Conservation (phyloP, 768 basidiomycete species). For the Pisolithus microcarpus region DNA sequence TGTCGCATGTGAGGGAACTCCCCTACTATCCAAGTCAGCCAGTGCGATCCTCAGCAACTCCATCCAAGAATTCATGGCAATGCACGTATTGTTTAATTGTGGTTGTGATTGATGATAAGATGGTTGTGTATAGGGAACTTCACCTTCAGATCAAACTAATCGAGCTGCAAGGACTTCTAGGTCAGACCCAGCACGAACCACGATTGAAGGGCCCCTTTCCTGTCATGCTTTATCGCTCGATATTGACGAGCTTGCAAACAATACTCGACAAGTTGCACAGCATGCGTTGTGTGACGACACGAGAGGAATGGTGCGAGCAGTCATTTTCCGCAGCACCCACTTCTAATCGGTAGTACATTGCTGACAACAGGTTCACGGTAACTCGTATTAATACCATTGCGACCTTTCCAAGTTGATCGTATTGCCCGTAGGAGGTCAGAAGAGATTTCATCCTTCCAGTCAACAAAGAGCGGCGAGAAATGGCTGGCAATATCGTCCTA, state of each 20-base stretch:
- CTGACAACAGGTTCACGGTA: conserved; percentile 61
- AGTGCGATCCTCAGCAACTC: conserved; percentile 49
- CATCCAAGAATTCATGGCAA: conserved; percentile 85
- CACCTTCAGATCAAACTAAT: conserved; percentile 90
- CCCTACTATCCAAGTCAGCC: conserved; percentile 28
- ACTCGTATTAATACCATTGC: conserved; percentile 5
- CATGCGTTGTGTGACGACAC: conserved; percentile 94
- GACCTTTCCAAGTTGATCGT: background rate
- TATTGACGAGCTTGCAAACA: conserved; percentile 74
- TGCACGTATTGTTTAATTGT: conserved; percentile 36
- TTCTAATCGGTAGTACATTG: conserved; percentile 8
- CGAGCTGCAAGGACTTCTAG: conserved; percentile 75
- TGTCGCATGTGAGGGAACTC: conserved; percentile 24
- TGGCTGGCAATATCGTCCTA: conserved; percentile 93
- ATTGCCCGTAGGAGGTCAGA: conserved; percentile 54
- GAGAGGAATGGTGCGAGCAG: conserved; percentile 77
- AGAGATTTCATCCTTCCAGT: conserved; percentile 88
- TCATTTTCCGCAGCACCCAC: background rate
- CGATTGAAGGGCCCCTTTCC: conserved; percentile 96
- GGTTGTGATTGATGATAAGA: background rate
- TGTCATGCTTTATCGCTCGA: conserved; percentile 71
- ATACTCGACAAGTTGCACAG: conserved; percentile 88
- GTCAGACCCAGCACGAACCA: conserved; percentile 88
- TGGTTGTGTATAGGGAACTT: conserved; percentile 61
- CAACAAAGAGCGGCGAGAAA: conserved; percentile 80